phyloP scores from a whole-genome alignment of 1,139 yeast species.

The Hansenula sp. region DNA sequence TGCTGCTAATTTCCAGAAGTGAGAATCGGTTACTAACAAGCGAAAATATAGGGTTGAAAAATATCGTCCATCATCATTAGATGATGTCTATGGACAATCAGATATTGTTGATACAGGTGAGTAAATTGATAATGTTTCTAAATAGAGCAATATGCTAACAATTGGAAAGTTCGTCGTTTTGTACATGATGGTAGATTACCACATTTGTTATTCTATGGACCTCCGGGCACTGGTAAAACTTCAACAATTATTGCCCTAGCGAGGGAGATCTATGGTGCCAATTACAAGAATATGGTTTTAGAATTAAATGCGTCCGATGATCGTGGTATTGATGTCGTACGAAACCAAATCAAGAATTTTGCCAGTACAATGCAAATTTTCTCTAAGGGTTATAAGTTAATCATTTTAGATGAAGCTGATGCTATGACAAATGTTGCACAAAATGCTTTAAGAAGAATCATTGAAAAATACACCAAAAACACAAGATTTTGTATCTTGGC shows the following conservation, averaged over 20 bases:
- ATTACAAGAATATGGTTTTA: constrained; percentile 82
- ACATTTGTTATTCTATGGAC: constrained; percentile 89
- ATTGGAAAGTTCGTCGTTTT: constrained; percentile 63
- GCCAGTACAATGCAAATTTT: constrained; percentile 95
- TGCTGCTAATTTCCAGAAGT: background rate
- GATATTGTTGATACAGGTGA: constrained; percentile 66
- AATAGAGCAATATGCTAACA: constrained; percentile 2
- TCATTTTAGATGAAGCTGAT: constrained; percentile 96
- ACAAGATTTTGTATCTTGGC: constrained; percentile 96
- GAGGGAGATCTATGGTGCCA: constrained; percentile 82
- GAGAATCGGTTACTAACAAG: constrained; percentile 3
- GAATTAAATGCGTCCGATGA: constrained; percentile 97
- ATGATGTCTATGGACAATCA: constrained; percentile 88
- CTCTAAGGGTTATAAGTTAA: constrained; percentile 73
- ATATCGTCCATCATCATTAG: constrained; percentile 80
- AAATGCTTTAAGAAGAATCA: constrained; percentile 85
- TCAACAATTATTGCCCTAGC: constrained; percentile 92
- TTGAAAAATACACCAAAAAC: constrained; percentile 92
- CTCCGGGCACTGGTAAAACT: constrained; percentile 98
- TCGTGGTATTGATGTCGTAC: constrained; percentile 92
- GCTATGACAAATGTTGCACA: constrained; percentile 98
- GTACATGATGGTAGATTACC: constrained; percentile 83
- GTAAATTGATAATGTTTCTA: constrained; percentile 2
- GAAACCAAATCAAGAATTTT: constrained; percentile 89
- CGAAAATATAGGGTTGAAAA: constrained; percentile 74